Evolutionary conservation across 306 rosid genomes (phyloP).

Genomic region (Quercus glauca): DNA sequence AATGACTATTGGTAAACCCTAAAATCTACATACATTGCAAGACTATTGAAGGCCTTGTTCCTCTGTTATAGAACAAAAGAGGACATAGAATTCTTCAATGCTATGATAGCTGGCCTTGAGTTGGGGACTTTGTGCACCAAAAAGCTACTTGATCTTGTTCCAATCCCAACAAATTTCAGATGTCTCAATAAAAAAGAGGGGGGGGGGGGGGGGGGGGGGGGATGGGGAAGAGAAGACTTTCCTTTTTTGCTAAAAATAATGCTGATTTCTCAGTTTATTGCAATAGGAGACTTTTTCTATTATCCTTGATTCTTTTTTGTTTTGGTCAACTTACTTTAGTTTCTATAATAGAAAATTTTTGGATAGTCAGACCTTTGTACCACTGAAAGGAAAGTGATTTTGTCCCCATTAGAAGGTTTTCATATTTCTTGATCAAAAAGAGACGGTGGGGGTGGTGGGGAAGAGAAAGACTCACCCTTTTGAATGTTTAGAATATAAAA

Average conservation of each 20-base stretch:
- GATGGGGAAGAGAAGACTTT: no score
- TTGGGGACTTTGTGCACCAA: not conserved
- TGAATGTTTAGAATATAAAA: no score
- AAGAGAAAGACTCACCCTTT: no score
- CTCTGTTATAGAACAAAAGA: not conserved
- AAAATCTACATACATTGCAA: not conserved
- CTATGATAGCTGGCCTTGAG: not conserved
- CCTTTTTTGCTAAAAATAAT: no score
- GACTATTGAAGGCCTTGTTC: not conserved
- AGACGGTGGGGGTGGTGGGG: no score
- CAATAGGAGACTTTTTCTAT: not conserved
- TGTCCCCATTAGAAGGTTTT: no score
- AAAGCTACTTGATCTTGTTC: not conserved
- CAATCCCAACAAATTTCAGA: not conserved
- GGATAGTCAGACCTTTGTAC: not conserved
- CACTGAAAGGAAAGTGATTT: no score
- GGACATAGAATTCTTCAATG: not conserved
- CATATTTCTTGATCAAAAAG: no score
- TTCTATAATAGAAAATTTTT: not conserved
- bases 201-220: no score
- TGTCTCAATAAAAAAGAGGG: not conserved
- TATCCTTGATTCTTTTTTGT: not conserved
- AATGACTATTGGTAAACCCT: conserved; percentile 54
- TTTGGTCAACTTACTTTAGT: not conserved
- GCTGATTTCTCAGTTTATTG: no score